Base-by-base conservation (phyloP, 768 basidiomycete genomes). In the Boletus speciosus region DNA sequence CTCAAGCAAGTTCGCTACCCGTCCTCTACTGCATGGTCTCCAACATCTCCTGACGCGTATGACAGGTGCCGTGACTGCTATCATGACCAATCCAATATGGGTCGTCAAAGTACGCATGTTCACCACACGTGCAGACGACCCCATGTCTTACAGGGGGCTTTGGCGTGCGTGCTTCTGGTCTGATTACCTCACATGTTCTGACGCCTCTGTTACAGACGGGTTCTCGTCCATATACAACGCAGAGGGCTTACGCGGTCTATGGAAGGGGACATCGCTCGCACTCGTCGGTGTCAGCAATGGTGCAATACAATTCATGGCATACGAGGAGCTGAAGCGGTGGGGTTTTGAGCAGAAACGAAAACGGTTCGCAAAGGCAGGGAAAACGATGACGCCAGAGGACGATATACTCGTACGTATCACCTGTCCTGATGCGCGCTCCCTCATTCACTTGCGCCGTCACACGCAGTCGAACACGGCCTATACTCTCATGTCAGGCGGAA, bases 21-120 rank as follows among this genome's bases (percentile, higher is more conserved):
- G 61, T 53, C 48, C 56, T 44, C 46, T 51, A 49, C 25, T 36
- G 50, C 38, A 38, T 41, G 47, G 41, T 39, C 52, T 52, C 46
- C 42, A 32, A 25, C 49, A 34, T 54, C 43, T 56, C 51, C 51
- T 69, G 49, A 59, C 52, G 37, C 39, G 49, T 36, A 31, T 51
- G 16, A 52, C 37, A 98, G 96, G 96, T 75, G 90, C 95, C 12
- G 85, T 84, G 16, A 97, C 95, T 4, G 94, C 97, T 1, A 75
- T 98, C 64, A 80, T 97, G 67, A 99, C 96, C 7, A 98, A 99
- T 70, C 97, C 96, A 0, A 84, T 98, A 61, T 98, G 96, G 96
- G 89, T 98, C 14, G 89, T 98, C 51, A 90, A 96, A 75, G 95
- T 97, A 9, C 84, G 97, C 55, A 94, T 98, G 85, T 99, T 97